Base-by-base conservation (phyloP, 208 protist genomes). In the Leishmania guyanensis region DNA sequence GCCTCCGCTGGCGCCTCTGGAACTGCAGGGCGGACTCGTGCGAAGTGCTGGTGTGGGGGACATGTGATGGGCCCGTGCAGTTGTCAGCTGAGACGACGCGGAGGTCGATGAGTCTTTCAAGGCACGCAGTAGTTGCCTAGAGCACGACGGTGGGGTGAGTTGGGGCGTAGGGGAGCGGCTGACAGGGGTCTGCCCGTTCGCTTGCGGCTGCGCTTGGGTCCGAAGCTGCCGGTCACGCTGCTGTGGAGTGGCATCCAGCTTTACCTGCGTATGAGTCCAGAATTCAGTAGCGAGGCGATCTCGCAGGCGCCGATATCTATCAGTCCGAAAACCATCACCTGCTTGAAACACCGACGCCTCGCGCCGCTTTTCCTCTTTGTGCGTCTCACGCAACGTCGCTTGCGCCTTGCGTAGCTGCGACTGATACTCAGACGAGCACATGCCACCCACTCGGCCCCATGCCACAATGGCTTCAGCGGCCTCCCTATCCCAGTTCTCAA, bases 371-470 rank as follows among this genome's bases (percentile, higher is more conserved):
- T 72, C 68, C 5, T 54, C 39, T 33, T 70, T 58, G 4, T 50
- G 60, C 20, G 16, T 65, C 60, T 77, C 62, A 9, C 74, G 36
- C 39, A 82, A 64, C 2, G 72, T 73, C 0, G 62, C 54, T 12
- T 51, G 79, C 5, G 79, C 79, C 33, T 62, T 71, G 71, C 72
- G 79, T 53, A 77, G 71, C 72, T 82, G 79, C 2, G 79, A 82
- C 43, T 78, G 79, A 65, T 73, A 82, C n/a, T 77, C 79, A 12
- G 79, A 39, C 6, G 79, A 82, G 46, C 70, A 82, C 79, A 82
- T 82, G 56, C 75, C 72, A 9, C 79, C 72, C 29, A 82, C 62
- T 5, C 22, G 46, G 17, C 79, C 79, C 79, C 79, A 82, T 0
- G 51, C 75, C 48, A 64, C 53, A 33, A 82, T 64, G 33, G 65